Percentiles rank a stretch among this genome's conserved stretches.
These are phyloP conservation scores for Zanthoxylum bungeanum DNA, from an alignment of 345 rosid species.

Conservation along the genomic window DNA sequence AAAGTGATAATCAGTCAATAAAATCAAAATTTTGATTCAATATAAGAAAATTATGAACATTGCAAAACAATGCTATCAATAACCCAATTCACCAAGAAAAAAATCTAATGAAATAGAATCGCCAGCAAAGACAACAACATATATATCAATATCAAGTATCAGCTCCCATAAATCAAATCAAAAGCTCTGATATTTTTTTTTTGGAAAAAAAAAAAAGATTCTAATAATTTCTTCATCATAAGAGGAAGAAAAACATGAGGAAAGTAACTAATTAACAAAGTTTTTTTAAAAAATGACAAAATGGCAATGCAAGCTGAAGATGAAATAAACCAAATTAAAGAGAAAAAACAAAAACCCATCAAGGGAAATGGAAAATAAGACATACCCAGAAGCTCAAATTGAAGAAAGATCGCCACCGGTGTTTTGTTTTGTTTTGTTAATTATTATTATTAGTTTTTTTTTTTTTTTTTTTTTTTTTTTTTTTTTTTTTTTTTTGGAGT, in stretches of 20 bases:
- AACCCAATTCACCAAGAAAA: background rate
- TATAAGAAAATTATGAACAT: background rate
- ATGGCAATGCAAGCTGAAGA: slow-evolving; percentile 15
- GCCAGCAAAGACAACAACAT: background rate
- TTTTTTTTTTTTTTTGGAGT: background rate
- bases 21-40: background rate
- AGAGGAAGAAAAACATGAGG: background rate
- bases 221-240: background rate
- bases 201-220: background rate
- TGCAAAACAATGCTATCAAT: slow-evolving; percentile 1
- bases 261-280: background rate
- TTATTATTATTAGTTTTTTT: no score
- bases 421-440: background rate
- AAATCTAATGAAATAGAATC: background rate
- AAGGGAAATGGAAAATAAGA: slow-evolving; percentile 16
- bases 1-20: background rate
- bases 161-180: background rate
- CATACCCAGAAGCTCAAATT: slow-evolving; percentile 38
- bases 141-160: background rate
- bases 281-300: background rate
- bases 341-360: slow-evolving; percentile 1
- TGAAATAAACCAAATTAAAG: slow-evolving; percentile 4
- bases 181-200: background rate
- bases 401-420: slow-evolving; percentile 16
- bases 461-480: background rate